Evolutionary conservation across 305 asterid species (phyloP).

Genomic region (Solanum chacoense): DNA sequence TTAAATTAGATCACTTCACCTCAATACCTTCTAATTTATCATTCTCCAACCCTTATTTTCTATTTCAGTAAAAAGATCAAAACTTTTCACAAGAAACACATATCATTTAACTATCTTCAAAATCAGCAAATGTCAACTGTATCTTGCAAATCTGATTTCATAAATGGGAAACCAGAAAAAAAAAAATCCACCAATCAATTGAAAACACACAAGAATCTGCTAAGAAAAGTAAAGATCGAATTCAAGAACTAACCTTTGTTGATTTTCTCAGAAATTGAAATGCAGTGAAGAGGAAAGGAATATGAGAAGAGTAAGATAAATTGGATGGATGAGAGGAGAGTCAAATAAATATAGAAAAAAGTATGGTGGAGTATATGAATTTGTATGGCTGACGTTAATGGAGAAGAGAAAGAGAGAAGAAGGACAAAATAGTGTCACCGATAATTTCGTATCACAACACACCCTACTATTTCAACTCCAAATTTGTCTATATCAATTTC

Average conservation of each 20-base stretch:
- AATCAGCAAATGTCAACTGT: background rate
- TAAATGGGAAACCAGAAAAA: background rate
- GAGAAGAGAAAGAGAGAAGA: background rate
- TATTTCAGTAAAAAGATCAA: background rate
- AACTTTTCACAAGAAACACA: background rate
- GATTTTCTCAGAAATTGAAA: background rate
- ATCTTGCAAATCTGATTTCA: background rate
- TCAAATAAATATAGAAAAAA: background rate
- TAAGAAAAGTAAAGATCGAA: background rate
- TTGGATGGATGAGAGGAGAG: background rate
- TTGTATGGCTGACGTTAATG: conserved; percentile 5
- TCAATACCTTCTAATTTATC: background rate
- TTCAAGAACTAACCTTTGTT: background rate
- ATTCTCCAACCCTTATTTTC: background rate
- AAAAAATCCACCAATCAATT: background rate
- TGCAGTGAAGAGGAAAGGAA: background rate
- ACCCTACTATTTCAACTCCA: background rate
- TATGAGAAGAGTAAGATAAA: background rate
- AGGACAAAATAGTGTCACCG: background rate
- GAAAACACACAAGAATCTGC: background rate
- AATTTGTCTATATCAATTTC: background rate
- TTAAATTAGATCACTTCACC: background rate
- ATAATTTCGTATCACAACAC: background rate
- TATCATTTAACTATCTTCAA: background rate
- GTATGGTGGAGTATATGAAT: background rate